A percentile compares a stretch with the other conserved stretches of the same genome.
Evolutionary conservation across 2,329 filamentous ascomycete species (phyloP).

Genomic region (Sclerotinia subarctica): DNA sequence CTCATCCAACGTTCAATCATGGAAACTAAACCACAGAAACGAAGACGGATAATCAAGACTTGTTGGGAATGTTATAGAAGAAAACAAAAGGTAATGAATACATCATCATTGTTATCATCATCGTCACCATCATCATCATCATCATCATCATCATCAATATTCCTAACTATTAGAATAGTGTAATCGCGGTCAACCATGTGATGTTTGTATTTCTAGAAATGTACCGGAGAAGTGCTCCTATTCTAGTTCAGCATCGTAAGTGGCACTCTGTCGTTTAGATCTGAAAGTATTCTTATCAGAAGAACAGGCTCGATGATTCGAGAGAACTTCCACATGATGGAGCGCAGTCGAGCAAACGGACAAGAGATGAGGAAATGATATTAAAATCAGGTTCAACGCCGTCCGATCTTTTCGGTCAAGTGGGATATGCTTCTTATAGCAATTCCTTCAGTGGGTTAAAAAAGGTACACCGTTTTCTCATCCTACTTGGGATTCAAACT

Average conservation of each 20-base stretch:
- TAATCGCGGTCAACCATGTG: slow-evolving; percentile 21
- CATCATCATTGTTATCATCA: too few relatives aligned
- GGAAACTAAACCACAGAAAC: slow-evolving; percentile 40
- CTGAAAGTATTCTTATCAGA: not conserved
- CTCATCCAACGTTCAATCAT: not conserved
- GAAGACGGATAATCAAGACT: slow-evolving; percentile 56
- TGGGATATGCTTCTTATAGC: slow-evolving; percentile 9
- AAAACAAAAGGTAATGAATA: slow-evolving; percentile 23
- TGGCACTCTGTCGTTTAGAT: slow-evolving; percentile 32
- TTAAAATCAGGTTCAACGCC: slow-evolving; percentile 20
- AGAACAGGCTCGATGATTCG: slow-evolving; percentile 1
- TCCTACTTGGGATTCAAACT: slow-evolving; percentile 40
- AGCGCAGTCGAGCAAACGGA: slow-evolving; percentile 41
- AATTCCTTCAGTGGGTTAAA: slow-evolving; percentile 28
- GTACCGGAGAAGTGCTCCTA: slow-evolving; percentile 54
- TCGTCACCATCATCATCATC: not conserved
- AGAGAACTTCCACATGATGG: not conserved
- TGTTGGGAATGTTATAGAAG: slow-evolving; percentile 51
- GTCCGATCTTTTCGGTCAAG: slow-evolving; percentile 6
- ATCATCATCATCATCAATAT: not conserved
- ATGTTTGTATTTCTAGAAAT: slow-evolving; percentile 32
- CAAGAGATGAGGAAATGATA: slow-evolving; percentile 46
- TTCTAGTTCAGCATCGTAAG: slow-evolving; percentile 56
- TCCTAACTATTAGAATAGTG: slow-evolving; percentile 7
- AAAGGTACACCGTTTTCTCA: not conserved